Percentiles rank a stretch among this genome's conserved stretches.
Conservation (phyloP, 2,329 filamentous ascomycete genomes). For the Triangularia setosa region DNA sequence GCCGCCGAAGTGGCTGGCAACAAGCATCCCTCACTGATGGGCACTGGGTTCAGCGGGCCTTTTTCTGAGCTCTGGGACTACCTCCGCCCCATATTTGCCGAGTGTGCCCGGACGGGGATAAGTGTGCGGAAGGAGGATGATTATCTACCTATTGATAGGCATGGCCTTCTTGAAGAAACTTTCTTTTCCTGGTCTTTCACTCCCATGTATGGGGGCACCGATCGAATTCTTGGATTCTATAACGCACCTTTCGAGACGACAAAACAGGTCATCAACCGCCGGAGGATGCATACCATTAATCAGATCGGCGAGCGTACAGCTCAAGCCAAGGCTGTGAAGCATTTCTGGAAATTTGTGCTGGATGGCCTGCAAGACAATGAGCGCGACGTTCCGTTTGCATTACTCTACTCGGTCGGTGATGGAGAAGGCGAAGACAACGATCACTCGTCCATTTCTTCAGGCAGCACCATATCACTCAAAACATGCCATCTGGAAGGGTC, state of each 20-base stretch:
- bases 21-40: constrained; percentile 60
- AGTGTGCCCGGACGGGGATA: constrained; percentile 34
- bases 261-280: constrained; percentile 31
- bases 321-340: constrained; percentile 33
- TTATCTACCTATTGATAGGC: constrained; percentile 31
- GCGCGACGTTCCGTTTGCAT: constrained; percentile 38
- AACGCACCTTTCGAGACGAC: constrained; percentile 39
- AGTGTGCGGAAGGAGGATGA: constrained; percentile 35
- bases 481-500: constrained; percentile 43
- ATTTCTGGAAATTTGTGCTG: constrained; percentile 34
- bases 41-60: constrained; percentile 51
- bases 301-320: constrained; percentile 31
- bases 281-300: constrained; percentile 34
- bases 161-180: constrained; percentile 38
- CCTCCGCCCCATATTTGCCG: constrained; percentile 31
- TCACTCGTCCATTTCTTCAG: constrained; percentile 33
- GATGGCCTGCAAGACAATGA: constrained; percentile 34
- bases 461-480: constrained; percentile 35
- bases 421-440: constrained; percentile 31
- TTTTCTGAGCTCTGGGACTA: constrained; percentile 49
- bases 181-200: constrained; percentile 38
- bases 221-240: constrained; percentile 37
- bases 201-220: constrained; percentile 36
- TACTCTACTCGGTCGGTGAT: constrained; percentile 40
- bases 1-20: constrained; percentile 54